Evolutionary conservation across 345 rosid species (phyloP).

Genomic region (Sisymbrium irio): DNA sequence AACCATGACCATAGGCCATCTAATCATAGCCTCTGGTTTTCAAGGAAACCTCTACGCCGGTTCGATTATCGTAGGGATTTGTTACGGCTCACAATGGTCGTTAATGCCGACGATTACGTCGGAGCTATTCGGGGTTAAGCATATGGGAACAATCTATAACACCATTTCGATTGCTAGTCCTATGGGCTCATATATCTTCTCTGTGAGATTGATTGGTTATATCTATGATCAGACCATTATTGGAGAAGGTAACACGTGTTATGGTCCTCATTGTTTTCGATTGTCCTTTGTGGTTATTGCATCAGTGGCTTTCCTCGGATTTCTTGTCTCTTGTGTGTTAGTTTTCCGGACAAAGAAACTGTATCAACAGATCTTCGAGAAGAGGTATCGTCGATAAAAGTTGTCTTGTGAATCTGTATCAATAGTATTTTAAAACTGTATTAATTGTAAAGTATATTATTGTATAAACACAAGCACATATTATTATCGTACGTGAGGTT

Average conservation of each 20-base stretch:
- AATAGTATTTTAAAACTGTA: background rate
- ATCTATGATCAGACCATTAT: slow-evolving; percentile 54
- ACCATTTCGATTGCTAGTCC: slow-evolving; percentile 76
- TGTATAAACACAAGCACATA: background rate
- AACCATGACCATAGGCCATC: slow-evolving; percentile 49
- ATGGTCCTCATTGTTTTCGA: slow-evolving; percentile 67
- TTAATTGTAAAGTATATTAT: background rate
- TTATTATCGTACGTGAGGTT: background rate
- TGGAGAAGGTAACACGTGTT: slow-evolving; percentile 48
- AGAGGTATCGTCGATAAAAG: slow-evolving; percentile 28
- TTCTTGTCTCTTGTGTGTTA: slow-evolving; percentile 51
- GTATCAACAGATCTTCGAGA: slow-evolving; percentile 47
- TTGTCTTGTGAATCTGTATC: background rate
- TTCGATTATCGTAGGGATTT: slow-evolving; percentile 59
- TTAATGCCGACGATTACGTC: slow-evolving; percentile 71
- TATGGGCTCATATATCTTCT: slow-evolving; percentile 71
- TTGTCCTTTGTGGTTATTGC: slow-evolving; percentile 68
- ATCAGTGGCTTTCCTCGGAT: slow-evolving; percentile 52
- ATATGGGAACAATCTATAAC: slow-evolving; percentile 87
- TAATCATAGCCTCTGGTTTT: slow-evolving; percentile 64
- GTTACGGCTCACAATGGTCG: slow-evolving; percentile 83
- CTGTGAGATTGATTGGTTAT: slow-evolving; percentile 76
- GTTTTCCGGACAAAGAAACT: slow-evolving; percentile 55
- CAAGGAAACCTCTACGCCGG: slow-evolving; percentile 57
- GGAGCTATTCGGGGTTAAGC: slow-evolving; percentile 69